phyloP scores from a whole-genome alignment of 2,329 filamentous ascomycete genomes.

The Botryosphaeria dothidea region DNA sequence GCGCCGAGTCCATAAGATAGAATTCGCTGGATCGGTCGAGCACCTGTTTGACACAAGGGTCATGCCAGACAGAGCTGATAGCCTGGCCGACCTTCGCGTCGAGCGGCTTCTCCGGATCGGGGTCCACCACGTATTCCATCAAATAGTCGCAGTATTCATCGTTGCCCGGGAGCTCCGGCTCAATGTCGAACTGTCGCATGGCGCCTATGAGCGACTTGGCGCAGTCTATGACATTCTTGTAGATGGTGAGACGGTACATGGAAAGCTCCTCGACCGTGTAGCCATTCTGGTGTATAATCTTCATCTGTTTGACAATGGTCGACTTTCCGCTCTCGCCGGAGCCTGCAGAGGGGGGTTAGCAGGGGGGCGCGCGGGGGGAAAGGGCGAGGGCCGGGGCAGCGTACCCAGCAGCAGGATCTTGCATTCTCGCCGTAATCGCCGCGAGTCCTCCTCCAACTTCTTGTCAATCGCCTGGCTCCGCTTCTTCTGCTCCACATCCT shows the following conservation, averaged over 20 bases:
- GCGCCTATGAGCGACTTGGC: conserved; percentile 89
- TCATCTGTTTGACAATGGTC: conserved; percentile 99
- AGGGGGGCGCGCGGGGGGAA: not conserved
- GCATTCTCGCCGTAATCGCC: conserved; percentile 92
- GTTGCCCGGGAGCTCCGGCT: conserved; percentile 71
- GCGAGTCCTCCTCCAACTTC: conserved; percentile 90
- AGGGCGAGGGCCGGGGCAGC: conserved; percentile 20
- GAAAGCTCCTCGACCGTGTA: conserved; percentile 93
- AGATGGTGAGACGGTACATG: conserved; percentile 93
- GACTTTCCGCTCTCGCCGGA: conserved; percentile 99
- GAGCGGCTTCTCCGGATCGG: conserved; percentile 83
- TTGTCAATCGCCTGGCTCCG: conserved; percentile 94
- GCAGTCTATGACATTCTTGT: conserved; percentile 97
- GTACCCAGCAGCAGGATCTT: conserved; percentile 94
- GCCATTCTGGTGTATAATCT: conserved; percentile 98
- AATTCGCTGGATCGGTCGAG: conserved; percentile 97
- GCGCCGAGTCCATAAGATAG: conserved; percentile 98
- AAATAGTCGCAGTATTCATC: conserved; percentile 76
- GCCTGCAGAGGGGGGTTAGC: conserved; percentile 57
- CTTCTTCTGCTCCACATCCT: conserved; percentile 92
- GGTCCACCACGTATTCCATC: conserved; percentile 83
- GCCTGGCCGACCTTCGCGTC: conserved; percentile 80
- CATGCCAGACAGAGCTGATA: conserved; percentile 85
- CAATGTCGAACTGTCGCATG: conserved; percentile 88
- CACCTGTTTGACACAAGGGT: conserved; percentile 77